Evolutionary conservation across 176 grass and related monocot genomes (phyloP), one percentile per base, ranked within the genome.

Genomic region (Aegilops longissima): DNA sequence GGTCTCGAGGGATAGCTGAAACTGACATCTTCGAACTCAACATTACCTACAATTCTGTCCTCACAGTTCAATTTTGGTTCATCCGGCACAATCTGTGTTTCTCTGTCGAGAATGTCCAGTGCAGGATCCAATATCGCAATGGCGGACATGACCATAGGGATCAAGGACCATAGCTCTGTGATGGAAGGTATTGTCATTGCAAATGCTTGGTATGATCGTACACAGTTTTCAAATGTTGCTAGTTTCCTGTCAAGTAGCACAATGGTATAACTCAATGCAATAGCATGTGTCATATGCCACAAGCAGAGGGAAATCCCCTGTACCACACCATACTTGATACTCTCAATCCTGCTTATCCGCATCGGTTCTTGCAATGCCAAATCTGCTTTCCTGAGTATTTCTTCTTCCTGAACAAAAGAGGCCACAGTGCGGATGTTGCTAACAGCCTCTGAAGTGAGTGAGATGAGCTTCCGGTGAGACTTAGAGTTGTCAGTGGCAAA

Each of bases 351-450:
- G 63, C 71, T 88, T 49, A 65, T 90, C 35, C 45, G 65, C 85
- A 87, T 80, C 27, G 93, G 92, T 78, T 86, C 89, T 84, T 83
- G 86, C 30, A 94, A 75, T 34, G 92, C 88, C 21, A 85, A 73
- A 27, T 91, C 81, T 73, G 92, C 84, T 80, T 82, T 91, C 44
- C 67, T 85, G 23, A 94, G 78, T 84, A 94, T 82, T 35, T 91
- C 84, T 13, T 85, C 89, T 87, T 94, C 89, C 23, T 87, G 66
- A 79, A 85, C 89, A 79, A 94, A 94, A 14, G 92, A 91, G 16
- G 87, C 89, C 66, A 94, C 92, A 6, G 89, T 94, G 24, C 92
- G 85, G 75, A 94, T 94, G 61, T 91, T 91, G 86, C 92, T 85
- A 39, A 79, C 84, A 45, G 89, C 87, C 69, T 94, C 92, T 9